Percentiles rank a stretch among this genome's conserved stretches.
These are phyloP conservation scores for Gypsophila paniculata DNA, from an alignment of 179 eudicot genomes.

Conservation along the genomic window DNA sequence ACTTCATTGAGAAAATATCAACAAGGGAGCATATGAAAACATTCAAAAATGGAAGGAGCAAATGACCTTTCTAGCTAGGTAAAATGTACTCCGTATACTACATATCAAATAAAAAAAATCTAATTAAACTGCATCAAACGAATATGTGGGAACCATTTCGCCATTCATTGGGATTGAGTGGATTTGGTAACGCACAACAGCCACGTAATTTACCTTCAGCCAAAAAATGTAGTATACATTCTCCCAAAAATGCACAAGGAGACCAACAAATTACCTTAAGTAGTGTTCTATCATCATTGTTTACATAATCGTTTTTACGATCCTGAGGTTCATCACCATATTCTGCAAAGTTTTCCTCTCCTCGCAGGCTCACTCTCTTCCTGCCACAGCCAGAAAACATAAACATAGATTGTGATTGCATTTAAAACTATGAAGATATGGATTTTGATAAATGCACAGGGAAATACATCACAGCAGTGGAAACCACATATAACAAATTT, in stretches of 20 bases:
- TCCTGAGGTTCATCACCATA: slow-evolving; percentile 25
- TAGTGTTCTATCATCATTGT: slow-evolving; percentile 50
- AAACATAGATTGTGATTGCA: slow-evolving; percentile 7
- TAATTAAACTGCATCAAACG: too few species aligned
- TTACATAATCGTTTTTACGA: slow-evolving; percentile 45
- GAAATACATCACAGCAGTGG: slow-evolving; percentile 1
- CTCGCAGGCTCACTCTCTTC: slow-evolving; percentile 20
- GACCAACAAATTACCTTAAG: slow-evolving; percentile 35
- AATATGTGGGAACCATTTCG: too few species aligned
- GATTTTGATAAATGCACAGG: not conserved
- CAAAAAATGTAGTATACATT: not conserved
- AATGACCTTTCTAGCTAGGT: too few species aligned
- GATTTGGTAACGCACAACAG: not conserved
- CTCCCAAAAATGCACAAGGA: not conserved
- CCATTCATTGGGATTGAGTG: not conserved
- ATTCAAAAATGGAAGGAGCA: too few species aligned
- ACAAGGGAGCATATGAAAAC: not conserved
- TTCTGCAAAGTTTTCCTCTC: slow-evolving; percentile 14
- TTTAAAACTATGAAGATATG: not conserved
- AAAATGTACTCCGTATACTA: too few species aligned
- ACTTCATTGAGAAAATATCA: not conserved
- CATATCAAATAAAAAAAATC: too few species aligned
- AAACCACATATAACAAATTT: not conserved
- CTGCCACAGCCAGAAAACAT: slow-evolving; percentile 9
- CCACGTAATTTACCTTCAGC: slow-evolving; percentile 1